phyloP scores from a whole-genome alignment of 139 green algal species.

The Microglena sp. region DNA sequence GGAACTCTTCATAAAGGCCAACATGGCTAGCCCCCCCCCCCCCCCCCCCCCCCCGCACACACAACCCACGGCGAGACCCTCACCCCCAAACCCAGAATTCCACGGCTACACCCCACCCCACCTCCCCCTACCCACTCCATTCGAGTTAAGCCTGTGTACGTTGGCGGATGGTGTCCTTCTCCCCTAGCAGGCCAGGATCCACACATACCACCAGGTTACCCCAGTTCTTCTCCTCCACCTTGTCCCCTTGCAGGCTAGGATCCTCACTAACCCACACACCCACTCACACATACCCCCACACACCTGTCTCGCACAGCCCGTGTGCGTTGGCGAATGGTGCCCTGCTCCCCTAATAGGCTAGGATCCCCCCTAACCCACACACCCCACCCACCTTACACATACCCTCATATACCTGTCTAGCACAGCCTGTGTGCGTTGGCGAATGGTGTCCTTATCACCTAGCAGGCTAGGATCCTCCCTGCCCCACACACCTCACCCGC shows the following conservation, averaged over 20 bases:
- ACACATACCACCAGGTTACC: slow-evolving; percentile 64
- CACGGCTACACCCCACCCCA: background rate
- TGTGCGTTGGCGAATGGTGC: too few species aligned
- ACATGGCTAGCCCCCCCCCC: too few species aligned
- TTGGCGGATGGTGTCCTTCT: slow-evolving; percentile 20
- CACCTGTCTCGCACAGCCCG: too few species aligned
- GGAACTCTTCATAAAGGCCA: too few species aligned
- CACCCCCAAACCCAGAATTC: too few species aligned
- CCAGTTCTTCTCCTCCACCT: slow-evolving; percentile 62
- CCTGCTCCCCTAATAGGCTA: too few species aligned
- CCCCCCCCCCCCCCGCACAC: too few species aligned
- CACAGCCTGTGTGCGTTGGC: slow-evolving; percentile 15
- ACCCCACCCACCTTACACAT: background rate
- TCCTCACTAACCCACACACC: background rate
- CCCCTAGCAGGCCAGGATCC: slow-evolving; percentile 52
- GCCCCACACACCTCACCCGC: background rate
- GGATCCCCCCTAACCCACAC: background rate
- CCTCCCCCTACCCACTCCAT: background rate
- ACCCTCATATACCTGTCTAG: slow-evolving; percentile 15
- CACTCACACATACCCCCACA: background rate
- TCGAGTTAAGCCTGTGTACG: slow-evolving; percentile 20
- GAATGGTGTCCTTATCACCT: background rate
- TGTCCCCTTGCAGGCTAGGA: too few species aligned
- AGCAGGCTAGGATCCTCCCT: too few species aligned
- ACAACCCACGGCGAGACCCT: too few species aligned